phyloP scores from a whole-genome alignment of 1,139 yeast genomes.

The Yamadazyma jaroonii region DNA sequence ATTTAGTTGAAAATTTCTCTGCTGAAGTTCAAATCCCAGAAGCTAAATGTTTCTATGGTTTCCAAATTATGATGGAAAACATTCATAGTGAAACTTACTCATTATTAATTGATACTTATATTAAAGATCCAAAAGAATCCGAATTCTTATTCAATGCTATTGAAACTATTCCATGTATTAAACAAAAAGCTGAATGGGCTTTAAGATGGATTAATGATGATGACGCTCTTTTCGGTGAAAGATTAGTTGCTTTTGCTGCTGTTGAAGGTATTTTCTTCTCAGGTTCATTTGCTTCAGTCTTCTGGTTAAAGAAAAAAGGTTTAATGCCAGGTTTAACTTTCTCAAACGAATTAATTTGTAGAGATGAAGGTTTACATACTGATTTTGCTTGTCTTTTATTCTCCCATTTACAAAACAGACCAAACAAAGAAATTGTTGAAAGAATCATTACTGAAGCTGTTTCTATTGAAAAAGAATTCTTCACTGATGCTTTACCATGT shows the following conservation, averaged over 20 bases:
- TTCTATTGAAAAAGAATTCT: constrained; percentile 86
- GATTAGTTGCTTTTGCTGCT: constrained; percentile 97
- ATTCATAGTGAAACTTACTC: constrained; percentile 98
- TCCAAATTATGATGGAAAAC: constrained; percentile 99
- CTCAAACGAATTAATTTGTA: constrained; percentile 93
- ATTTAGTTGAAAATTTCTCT: constrained; percentile 92
- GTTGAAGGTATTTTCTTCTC: constrained; percentile 98
- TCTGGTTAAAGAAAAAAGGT: constrained; percentile 98
- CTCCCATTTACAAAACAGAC: constrained; percentile 89
- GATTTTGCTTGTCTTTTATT: constrained; percentile 96
- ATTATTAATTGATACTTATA: constrained; percentile 86
- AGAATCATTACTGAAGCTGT: constrained; percentile 94
- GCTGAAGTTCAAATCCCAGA: constrained; percentile 97
- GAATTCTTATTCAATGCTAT: constrained; percentile 89
- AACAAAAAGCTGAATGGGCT: constrained; percentile 98
- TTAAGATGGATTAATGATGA: constrained; percentile 90
- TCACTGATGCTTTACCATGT: constrained; percentile 90
- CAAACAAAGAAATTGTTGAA: constrained; percentile 73
- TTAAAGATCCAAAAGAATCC: constrained; percentile 91
- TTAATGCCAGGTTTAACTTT: constrained; percentile 97
- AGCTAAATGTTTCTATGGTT: constrained; percentile 98
- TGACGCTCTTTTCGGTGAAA: constrained; percentile 87
- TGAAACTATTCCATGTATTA: constrained; percentile 90
- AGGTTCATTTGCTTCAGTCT: constrained; percentile 96
- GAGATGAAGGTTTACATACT: constrained; percentile 98